Percentiles rank a stretch among this genome's conserved stretches.
These are phyloP conservation scores for Protoeuglena noctilucae DNA, from an alignment of 139 green algal genomes.

Conservation along the genomic window DNA sequence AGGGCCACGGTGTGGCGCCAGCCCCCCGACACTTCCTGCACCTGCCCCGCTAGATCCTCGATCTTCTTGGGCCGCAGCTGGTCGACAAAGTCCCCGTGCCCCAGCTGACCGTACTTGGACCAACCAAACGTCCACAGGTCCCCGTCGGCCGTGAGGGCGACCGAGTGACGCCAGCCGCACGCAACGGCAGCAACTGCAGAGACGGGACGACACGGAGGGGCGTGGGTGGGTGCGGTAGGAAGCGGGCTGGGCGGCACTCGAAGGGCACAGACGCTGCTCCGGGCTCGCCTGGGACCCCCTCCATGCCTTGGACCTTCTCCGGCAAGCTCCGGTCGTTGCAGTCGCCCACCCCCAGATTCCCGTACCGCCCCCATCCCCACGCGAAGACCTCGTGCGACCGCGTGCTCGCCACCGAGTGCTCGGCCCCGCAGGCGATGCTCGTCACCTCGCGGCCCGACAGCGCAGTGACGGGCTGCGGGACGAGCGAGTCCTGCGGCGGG, in stretches of 20 bases:
- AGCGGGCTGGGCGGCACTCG: too few species aligned
- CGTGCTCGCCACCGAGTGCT: slow-evolving; percentile 43
- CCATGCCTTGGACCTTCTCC: not conserved
- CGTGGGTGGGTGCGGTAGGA: too few species aligned
- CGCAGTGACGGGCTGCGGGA: too few species aligned
- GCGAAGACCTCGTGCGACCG: slow-evolving; percentile 30
- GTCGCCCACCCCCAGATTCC: slow-evolving; percentile 67
- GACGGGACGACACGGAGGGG: too few species aligned
- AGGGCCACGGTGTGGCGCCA: slow-evolving; percentile 70
- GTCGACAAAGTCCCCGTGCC: slow-evolving; percentile 42
- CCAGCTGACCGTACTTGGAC: slow-evolving; percentile 82
- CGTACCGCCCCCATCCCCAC: slow-evolving; percentile 71
- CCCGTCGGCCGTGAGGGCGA: slow-evolving; percentile 35
- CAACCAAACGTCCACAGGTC: slow-evolving; percentile 71
- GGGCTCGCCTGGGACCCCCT: too few species aligned
- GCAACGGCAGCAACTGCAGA: too few species aligned
- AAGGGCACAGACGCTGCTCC: too few species aligned
- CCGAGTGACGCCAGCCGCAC: slow-evolving; percentile 74
- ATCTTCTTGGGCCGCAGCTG: slow-evolving; percentile 11
- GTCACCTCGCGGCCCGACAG: too few species aligned
- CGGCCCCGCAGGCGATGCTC: slow-evolving; percentile 46
- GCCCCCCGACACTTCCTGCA: slow-evolving; percentile 38
- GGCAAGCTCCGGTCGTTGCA: slow-evolving; percentile 27
- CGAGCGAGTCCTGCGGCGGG: too few species aligned
- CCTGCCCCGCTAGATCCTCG: slow-evolving; percentile 3